Conservation (phyloP, 2,329 filamentous ascomycete species). For the Arthrobotrys conoides region DNA sequence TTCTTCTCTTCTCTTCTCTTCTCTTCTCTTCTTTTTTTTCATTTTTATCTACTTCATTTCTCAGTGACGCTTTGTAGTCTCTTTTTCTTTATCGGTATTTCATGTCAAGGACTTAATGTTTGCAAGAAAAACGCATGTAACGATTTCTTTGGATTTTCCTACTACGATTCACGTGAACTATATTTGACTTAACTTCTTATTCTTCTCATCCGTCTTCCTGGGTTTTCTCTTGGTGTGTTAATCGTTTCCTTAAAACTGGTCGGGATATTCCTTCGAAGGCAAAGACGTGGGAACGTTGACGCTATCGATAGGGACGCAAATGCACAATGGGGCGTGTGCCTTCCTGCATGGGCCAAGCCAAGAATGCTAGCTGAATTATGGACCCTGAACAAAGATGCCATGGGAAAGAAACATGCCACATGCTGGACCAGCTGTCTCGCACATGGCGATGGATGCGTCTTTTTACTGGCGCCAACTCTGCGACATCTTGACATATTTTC, state of each 20-base stretch:
- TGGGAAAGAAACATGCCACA: slow-evolving; percentile 26
- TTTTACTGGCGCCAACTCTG: slow-evolving; percentile 34
- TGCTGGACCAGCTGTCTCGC: slow-evolving; percentile 31
- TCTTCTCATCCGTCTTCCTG: neutral
- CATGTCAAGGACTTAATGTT: slow-evolving; percentile 38
- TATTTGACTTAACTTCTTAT: slow-evolving; percentile 15
- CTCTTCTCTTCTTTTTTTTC: neutral
- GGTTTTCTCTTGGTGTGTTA: no score
- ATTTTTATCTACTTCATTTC: slow-evolving; percentile 6
- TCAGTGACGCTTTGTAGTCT: neutral
- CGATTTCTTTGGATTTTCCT: slow-evolving; percentile 12
- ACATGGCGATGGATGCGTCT: slow-evolving; percentile 50
- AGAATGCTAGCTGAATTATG: slow-evolving; percentile 1
- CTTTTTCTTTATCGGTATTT: slow-evolving; percentile 20
- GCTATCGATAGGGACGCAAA: slow-evolving; percentile 27
- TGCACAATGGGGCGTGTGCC: neutral
- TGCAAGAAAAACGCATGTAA: slow-evolving; percentile 41
- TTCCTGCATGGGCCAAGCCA: slow-evolving; percentile 26
- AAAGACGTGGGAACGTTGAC: slow-evolving; percentile 6
- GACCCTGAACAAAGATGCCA: slow-evolving; percentile 33
- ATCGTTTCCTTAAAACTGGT: slow-evolving; percentile 1
- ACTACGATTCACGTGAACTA: slow-evolving; percentile 36
- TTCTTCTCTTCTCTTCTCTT: neutral
- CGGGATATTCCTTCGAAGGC: slow-evolving; percentile 10
- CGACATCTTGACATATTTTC: slow-evolving; percentile 20